Conservation (phyloP, 495 filamentous ascomycete species). For the Neurospora sp. region DNA sequence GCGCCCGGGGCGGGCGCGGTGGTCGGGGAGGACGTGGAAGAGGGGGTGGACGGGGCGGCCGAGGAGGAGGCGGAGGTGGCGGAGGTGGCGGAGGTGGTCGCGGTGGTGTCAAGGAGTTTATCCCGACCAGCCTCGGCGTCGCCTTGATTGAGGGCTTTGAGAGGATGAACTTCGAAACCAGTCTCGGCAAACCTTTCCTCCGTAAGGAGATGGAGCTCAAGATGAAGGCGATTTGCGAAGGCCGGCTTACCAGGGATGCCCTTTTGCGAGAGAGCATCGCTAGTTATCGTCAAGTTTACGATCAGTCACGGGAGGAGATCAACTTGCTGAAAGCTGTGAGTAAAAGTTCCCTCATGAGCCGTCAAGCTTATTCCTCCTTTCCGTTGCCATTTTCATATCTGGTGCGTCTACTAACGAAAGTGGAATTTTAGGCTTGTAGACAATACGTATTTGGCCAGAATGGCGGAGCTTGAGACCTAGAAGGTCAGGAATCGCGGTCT, state of each 20-base stretch:
- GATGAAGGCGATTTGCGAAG: conserved; percentile 92
- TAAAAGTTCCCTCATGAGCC: conserved; percentile 1
- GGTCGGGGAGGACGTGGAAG: conserved; percentile 34
- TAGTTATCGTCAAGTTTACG: conserved; percentile 77
- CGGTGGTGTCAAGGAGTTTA: conserved; percentile 67
- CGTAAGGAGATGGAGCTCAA: conserved; percentile 94
- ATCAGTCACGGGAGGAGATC: conserved; percentile 63
- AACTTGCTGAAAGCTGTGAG: conserved; percentile 64
- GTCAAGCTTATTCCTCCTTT: neutral
- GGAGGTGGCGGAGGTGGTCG: conserved; percentile 30
- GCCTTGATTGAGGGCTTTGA: conserved; percentile 92
- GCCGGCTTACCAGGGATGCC: conserved; percentile 57
- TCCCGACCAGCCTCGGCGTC: conserved; percentile 81
- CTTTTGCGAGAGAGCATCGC: conserved; percentile 72
- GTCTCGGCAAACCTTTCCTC: conserved; percentile 91
- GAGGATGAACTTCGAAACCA: conserved; percentile 78
- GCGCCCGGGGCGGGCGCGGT: conserved; percentile 27
- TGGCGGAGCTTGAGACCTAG: conserved; percentile 7
- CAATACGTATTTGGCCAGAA: conserved; percentile 32
- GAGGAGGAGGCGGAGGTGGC: conserved; percentile 29
- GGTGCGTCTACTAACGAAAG: neutral
- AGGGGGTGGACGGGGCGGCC: conserved; percentile 23
- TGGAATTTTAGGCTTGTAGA: conserved; percentile 31
- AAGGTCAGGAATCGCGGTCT: neutral
- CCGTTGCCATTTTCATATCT: neutral